A percentile compares a stretch with the other conserved stretches of the same genome.
Evolutionary conservation across 2,329 filamentous ascomycete genomes (phyloP).

Genomic region (Hypomyces perniciosus): DNA sequence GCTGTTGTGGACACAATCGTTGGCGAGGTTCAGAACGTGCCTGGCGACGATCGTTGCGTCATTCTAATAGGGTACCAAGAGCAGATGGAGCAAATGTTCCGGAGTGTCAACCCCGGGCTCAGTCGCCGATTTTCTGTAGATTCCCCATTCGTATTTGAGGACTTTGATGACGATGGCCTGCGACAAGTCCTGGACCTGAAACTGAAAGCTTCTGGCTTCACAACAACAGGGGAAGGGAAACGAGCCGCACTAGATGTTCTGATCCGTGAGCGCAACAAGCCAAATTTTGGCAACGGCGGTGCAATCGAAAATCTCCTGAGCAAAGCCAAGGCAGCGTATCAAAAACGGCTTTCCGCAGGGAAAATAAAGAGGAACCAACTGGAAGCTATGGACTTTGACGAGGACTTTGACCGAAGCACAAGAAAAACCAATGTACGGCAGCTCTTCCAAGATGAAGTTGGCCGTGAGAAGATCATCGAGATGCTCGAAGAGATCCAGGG

Average conservation of each 20-base stretch:
- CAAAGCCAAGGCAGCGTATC: constrained; percentile 42
- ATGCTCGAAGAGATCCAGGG: constrained; percentile 50
- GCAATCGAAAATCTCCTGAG: constrained; percentile 64
- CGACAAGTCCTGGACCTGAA: constrained; percentile 57
- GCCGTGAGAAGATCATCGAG: constrained; percentile 48
- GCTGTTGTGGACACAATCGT: constrained; percentile 71
- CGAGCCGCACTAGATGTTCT: constrained; percentile 55
- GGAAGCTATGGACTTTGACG: constrained; percentile 70
- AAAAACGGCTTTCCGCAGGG: constrained; percentile 21
- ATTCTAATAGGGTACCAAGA: constrained; percentile 65
- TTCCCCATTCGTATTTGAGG: constrained; percentile 61
- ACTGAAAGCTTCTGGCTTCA: constrained; percentile 49
- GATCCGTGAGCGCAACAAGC: constrained; percentile 52
- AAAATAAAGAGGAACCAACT: constrained; percentile 52
- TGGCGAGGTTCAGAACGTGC: constrained; percentile 62
- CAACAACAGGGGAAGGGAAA: constrained; percentile 45
- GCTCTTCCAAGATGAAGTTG: constrained; percentile 55
- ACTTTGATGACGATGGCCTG: constrained; percentile 57
- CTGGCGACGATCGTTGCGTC: constrained; percentile 67
- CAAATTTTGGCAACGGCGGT: constrained; percentile 70
- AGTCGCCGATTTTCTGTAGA: constrained; percentile 58
- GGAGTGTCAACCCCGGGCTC: constrained; percentile 67
- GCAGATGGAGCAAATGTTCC: constrained; percentile 66
- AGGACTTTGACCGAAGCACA: constrained; percentile 47
- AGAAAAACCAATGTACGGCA: constrained; percentile 38